Conservation (phyloP, 2,329 filamentous ascomycete species). For the Fusarium bulbicola region DNA sequence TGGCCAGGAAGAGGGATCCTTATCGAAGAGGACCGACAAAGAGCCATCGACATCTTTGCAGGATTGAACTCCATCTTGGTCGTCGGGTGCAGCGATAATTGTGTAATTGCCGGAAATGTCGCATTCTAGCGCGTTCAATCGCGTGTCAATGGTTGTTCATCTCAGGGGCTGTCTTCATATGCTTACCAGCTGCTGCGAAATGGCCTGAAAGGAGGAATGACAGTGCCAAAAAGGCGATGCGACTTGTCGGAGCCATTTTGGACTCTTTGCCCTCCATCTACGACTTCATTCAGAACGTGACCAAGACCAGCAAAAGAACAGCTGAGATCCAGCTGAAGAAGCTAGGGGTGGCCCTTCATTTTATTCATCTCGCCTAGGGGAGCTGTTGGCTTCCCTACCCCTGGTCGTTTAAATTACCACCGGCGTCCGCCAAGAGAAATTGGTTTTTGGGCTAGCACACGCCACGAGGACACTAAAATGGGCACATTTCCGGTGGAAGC, state of each 20-base stretch:
- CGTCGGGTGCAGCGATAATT: constrained; percentile 37
- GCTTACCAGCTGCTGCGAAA: constrained; percentile 38
- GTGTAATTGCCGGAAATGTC: constrained; percentile 42
- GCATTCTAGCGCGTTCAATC: constrained; percentile 30
- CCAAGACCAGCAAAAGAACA: constrained; percentile 8
- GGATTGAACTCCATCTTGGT: constrained; percentile 30
- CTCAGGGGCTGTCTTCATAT: neutral
- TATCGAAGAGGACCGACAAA: constrained; percentile 40
- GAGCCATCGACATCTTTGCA: constrained; percentile 42
- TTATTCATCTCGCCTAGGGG: constrained; percentile 40
- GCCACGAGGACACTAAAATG: constrained; percentile 35
- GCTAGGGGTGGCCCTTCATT: constrained; percentile 18
- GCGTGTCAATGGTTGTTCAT: neutral
- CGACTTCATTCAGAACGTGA: constrained; percentile 15
- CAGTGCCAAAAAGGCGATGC: constrained; percentile 39
- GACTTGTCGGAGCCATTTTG: constrained; percentile 37
- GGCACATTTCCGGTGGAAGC: constrained; percentile 15
- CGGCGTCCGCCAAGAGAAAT: constrained; percentile 23
- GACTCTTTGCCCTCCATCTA: constrained; percentile 34
- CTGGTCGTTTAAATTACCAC: constrained; percentile 26
- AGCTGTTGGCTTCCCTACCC: neutral
- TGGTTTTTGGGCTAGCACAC: constrained; percentile 36
- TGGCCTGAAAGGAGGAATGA: constrained; percentile 34
- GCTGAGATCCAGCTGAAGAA: neutral
- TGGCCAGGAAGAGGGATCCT: constrained; percentile 37